A percentile compares a stretch with the other conserved stretches of the same genome.
phyloP scores from a whole-genome alignment of 805 yeast species.

The Yamadazyma nakazawae region DNA sequence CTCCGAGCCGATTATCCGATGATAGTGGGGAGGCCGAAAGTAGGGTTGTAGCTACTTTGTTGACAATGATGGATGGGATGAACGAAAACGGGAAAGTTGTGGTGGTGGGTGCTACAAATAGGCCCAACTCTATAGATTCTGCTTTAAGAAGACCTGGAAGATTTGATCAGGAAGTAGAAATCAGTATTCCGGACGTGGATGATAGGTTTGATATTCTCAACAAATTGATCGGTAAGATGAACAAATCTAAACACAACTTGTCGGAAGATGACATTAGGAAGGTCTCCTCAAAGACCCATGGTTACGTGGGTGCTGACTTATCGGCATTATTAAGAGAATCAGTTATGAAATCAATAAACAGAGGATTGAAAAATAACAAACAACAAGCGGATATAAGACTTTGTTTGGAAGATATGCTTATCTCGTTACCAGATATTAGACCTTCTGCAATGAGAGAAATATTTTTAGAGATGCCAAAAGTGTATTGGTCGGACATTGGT shows the following conservation, averaged over 20 bases:
- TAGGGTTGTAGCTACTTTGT: conserved; percentile 83
- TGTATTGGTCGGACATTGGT: conserved; percentile 91
- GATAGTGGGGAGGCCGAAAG: conserved; percentile 89
- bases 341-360: conserved; percentile 75
- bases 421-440: conserved; percentile 72
- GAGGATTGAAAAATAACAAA: conserved; percentile 41
- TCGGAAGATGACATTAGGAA: conserved; percentile 51
- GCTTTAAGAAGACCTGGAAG: conserved; percentile 84
- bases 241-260: conserved; percentile 43
- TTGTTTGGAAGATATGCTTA: conserved; percentile 55
- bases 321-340: conserved; percentile 85
- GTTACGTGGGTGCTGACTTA: conserved; percentile 96
- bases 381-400: conserved; percentile 44
- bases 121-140: conserved; percentile 66
- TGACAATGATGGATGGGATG: conserved; percentile 79
- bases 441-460: conserved; percentile 98
- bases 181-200: conserved; percentile 86
- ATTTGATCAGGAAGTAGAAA: conserved; percentile 84
- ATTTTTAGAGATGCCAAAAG: conserved; percentile 90
- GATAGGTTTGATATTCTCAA: conserved; percentile 71
- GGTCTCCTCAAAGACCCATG: conserved; percentile 82
- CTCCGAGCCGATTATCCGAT: conserved; percentile 79
- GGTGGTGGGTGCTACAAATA: conserved; percentile 69
- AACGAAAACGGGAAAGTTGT: conserved; percentile 64
- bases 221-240: conserved; percentile 58